Conservation (phyloP, 345 rosid species). For the Gossypium herbaceum region DNA sequence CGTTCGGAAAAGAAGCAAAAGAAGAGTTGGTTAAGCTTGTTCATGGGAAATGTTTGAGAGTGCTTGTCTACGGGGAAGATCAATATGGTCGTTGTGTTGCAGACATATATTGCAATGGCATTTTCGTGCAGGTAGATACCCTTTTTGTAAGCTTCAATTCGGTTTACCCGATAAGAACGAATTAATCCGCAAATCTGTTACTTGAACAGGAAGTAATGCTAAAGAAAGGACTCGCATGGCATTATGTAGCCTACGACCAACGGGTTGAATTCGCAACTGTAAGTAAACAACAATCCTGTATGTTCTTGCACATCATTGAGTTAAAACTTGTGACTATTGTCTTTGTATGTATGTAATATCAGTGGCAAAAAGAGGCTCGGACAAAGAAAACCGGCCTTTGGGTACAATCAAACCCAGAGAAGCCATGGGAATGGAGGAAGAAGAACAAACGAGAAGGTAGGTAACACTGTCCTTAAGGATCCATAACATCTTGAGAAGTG, state of each 20-base stretch:
- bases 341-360: not conserved
- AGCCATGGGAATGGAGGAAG: slow-evolving; percentile 16
- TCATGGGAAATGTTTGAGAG: slow-evolving; percentile 58
- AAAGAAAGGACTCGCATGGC: slow-evolving; percentile 87
- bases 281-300: not conserved
- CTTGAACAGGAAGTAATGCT: slow-evolving; percentile 60
- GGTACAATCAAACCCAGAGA: slow-evolving; percentile 9
- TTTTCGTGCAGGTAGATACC: slow-evolving; percentile 62
- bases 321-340: not conserved
- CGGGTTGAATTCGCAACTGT: slow-evolving; percentile 31
- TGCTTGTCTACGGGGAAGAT: slow-evolving; percentile 62
- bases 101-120: slow-evolving; percentile 69
- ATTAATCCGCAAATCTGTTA: not conserved
- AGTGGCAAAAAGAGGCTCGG: slow-evolving; percentile 9
- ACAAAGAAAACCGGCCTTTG: slow-evolving; percentile 13
- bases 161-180: not conserved
- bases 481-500: not conserved
- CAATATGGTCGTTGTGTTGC: slow-evolving; percentile 64
- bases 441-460: slow-evolving; percentile 1
- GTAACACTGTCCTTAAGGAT: not conserved
- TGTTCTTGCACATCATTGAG: not conserved
- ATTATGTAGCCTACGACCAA: slow-evolving; percentile 62
- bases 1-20: slow-evolving; percentile 69
- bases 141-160: not conserved
- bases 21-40: slow-evolving; percentile 58